phyloP scores from a whole-genome alignment of 2,329 filamentous ascomycete genomes.

The Sarocladium brachiariae region DNA sequence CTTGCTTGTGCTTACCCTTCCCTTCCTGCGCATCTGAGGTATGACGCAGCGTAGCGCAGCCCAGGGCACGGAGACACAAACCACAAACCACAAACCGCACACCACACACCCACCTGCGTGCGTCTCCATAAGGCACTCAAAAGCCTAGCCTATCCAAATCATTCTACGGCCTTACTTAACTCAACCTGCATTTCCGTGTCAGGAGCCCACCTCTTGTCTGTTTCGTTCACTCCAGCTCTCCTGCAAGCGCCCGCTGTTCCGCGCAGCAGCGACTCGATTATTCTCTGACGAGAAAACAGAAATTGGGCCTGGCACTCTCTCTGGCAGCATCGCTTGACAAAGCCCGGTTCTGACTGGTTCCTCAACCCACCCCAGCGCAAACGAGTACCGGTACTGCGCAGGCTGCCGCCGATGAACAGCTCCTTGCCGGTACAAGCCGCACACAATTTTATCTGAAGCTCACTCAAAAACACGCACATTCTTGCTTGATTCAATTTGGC shows the following conservation, averaged over 20 bases:
- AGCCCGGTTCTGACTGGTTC: not conserved
- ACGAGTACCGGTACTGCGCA: not conserved
- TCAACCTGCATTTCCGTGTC: not conserved
- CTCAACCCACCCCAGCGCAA: not conserved
- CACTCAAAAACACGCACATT: not conserved
- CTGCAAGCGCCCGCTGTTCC: not conserved
- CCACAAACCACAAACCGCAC: not conserved
- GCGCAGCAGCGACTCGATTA: not conserved
- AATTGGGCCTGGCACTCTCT: no score
- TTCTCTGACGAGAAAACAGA: not conserved
- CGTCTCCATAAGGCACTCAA: slow-evolving; percentile 3
- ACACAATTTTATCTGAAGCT: not conserved
- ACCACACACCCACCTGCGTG: not conserved
- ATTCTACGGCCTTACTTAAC: slow-evolving; percentile 3
- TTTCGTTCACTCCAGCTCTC: slow-evolving; percentile 1
- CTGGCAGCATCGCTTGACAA: not conserved
- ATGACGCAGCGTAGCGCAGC: not conserved
- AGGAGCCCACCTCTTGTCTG: not conserved
- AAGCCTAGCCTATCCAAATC: not conserved
- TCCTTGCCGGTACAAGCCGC: not conserved
- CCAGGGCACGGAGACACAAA: no score
- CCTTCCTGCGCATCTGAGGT: not conserved
- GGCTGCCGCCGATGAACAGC: not conserved
- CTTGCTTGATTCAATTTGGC: not conserved
- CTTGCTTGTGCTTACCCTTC: no score